These are phyloP conservation scores for Leishmania tropica DNA, from an alignment of 208 protist species.

Conservation along the genomic window DNA sequence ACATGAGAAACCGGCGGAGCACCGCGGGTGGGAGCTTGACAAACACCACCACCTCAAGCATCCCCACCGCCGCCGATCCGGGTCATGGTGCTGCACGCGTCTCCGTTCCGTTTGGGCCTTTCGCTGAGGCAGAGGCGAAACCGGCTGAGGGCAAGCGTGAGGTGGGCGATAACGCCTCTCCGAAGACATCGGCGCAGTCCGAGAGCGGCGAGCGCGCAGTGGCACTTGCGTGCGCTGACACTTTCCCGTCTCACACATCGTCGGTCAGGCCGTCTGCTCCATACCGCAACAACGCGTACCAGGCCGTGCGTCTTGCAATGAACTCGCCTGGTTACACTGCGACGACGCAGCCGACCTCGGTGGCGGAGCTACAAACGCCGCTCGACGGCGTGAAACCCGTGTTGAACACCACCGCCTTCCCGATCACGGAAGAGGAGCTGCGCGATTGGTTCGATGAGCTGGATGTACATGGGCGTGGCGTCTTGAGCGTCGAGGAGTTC, in stretches of 20 bases:
- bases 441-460: constrained; percentile 73
- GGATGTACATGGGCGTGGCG: constrained; percentile 37
- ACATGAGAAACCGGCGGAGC: constrained; percentile 11
- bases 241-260: constrained; percentile 3
- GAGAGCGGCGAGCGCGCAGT: background rate
- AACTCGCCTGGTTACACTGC: constrained; percentile 47
- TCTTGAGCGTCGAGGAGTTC: constrained; percentile 50
- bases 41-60: background rate
- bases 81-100: background rate
- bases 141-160: background rate
- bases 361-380: constrained; percentile 1
- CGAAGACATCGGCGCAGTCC: background rate
- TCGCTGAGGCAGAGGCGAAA: background rate
- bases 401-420: constrained; percentile 68
- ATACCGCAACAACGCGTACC: constrained; percentile 76
- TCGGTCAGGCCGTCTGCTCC: background rate
- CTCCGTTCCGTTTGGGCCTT: background rate
- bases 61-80: background rate
- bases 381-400: constrained; percentile 35
- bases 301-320: constrained; percentile 67
- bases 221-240: background rate
- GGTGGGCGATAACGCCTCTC: background rate
- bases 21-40: background rate
- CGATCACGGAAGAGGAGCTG: constrained; percentile 59
- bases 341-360: constrained; percentile 10